Percentiles rank a stretch among this genome's conserved stretches.
Evolutionary conservation across 768 basidiomycete species (phyloP).

Genomic region (Suillus cothurnatus): DNA sequence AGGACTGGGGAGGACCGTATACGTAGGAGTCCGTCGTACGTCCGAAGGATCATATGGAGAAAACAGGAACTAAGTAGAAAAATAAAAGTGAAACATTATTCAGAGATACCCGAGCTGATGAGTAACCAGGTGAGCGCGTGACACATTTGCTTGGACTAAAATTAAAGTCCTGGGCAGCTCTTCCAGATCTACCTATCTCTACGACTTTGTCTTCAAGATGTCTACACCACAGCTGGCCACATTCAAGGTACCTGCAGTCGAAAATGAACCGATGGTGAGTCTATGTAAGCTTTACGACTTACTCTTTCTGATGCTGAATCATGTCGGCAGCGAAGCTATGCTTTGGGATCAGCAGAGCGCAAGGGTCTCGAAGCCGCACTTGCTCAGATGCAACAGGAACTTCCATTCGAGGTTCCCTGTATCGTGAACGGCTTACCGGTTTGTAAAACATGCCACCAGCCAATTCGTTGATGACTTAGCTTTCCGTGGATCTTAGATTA

Average conservation of each 20-base stretch:
- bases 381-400: slow-evolving; percentile 74
- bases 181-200: neutral
- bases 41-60: too few species aligned
- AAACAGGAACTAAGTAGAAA: neutral
- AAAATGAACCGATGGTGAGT: slow-evolving; percentile 93
- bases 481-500: slow-evolving; percentile 51
- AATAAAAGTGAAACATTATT: neutral
- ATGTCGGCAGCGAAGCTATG: slow-evolving; percentile 66
- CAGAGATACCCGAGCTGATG: neutral
- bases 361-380: slow-evolving; percentile 70
- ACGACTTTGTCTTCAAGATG: slow-evolving; percentile 44
- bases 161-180: neutral
- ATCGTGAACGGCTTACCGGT: slow-evolving; percentile 89
- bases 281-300: neutral
- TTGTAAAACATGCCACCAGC: slow-evolving; percentile 25
- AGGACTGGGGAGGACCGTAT: too few species aligned
- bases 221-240: slow-evolving; percentile 74
- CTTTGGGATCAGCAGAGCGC: slow-evolving; percentile 78
- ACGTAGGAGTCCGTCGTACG: too few species aligned
- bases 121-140: neutral
- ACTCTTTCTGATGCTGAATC: neutral
- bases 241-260: slow-evolving; percentile 82
- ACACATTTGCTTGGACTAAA: neutral
- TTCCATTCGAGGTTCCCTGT: slow-evolving; percentile 93
- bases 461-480: slow-evolving; percentile 5